Evolutionary conservation across 2,329 filamentous ascomycete species (phyloP), one percentile per base, ranked within the genome.

Genomic region (Scortechinia acanthostroma): DNA sequence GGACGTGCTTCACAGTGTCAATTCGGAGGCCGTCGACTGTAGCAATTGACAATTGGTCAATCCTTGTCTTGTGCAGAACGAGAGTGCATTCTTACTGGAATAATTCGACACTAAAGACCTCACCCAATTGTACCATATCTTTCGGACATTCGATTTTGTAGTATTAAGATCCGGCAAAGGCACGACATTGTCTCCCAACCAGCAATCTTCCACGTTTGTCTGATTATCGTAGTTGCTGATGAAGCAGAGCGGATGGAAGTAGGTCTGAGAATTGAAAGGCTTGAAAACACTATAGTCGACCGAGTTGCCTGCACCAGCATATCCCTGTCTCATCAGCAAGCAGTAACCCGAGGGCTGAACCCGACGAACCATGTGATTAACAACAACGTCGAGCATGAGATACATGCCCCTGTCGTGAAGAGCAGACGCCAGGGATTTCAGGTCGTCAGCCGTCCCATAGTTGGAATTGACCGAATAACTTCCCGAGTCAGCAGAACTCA

Each of bases 181-280:
- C 13, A 73, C 66, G 2, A 55, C 62, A 21, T 60, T 54, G 51
- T 74, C 68, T 10, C 74, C 74, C 20, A 74, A 60, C 71, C 74
- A 76, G 57, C 75, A 74, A 43, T 59, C 46, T 47, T 61, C 61
- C 10, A 62, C 47, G 2, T 58, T 64, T 1, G 57, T 64, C 50
- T 77, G 65, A 54, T 81, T 60, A 28, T 58, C 55, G 60, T 79
- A 82, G 57, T 83, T 55, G 47, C 70, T 69, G 44, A 77, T 67
- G 2, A 55, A 53, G 59, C 83, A 86, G 53, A 71, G 75, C 1
- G 70, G 40, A 55, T 87, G 80, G 60, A 77, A 87, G 52, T 80
- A 80, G 20, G 68, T 69, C 16, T 67, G 48, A 21, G 73, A 61
- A 57, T 83, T 72, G 53, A 83, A 77, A 4, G 76, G 71, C 19